Evolutionary conservation across 73 alveolate genomes (phyloP).

Genomic region (Blepharisma stoltei): DNA sequence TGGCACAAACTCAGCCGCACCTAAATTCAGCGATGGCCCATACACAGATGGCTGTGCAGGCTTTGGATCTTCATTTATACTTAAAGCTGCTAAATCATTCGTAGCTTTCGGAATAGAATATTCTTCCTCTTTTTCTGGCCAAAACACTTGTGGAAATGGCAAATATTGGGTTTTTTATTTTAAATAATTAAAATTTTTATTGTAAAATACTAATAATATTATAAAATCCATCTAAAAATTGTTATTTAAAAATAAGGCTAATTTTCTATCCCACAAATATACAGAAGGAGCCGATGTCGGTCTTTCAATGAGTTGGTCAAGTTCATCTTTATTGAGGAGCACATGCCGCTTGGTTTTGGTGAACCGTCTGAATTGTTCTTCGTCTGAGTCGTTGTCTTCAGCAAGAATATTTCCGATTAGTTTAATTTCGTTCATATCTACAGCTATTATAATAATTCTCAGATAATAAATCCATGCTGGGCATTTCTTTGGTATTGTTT

Average conservation of each 20-base stretch:
- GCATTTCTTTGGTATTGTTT: too few relatives aligned
- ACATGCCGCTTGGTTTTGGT: slow-evolving; percentile 36
- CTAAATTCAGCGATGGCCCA: slow-evolving; percentile 1
- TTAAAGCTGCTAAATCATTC: background rate
- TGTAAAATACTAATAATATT: slow-evolving; percentile 4
- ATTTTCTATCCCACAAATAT: too few relatives aligned
- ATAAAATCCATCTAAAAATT: slow-evolving; percentile 27
- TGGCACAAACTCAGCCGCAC: slow-evolving; percentile 17
- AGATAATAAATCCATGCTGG: too few relatives aligned
- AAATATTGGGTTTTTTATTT: too few relatives aligned
- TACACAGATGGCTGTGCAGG: too few relatives aligned
- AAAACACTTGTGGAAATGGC: background rate
- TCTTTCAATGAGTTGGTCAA: slow-evolving; percentile 28
- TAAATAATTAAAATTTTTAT: too few relatives aligned
- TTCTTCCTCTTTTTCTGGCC: background rate
- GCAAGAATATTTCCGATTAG: slow-evolving; percentile 50
- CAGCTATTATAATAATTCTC: too few relatives aligned
- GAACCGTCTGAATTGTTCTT: slow-evolving; percentile 5
- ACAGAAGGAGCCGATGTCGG: slow-evolving; percentile 34
- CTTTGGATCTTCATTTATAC: background rate
- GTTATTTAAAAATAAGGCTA: slow-evolving; percentile 25
- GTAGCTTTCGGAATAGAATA: background rate
- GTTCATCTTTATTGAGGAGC: slow-evolving; percentile 15
- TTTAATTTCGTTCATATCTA: slow-evolving; percentile 31
- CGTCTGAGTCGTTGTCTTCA: slow-evolving; percentile 40